Evolutionary conservation across 306 rosid genomes (phyloP).

Genomic region (Quercus engelmannii): DNA sequence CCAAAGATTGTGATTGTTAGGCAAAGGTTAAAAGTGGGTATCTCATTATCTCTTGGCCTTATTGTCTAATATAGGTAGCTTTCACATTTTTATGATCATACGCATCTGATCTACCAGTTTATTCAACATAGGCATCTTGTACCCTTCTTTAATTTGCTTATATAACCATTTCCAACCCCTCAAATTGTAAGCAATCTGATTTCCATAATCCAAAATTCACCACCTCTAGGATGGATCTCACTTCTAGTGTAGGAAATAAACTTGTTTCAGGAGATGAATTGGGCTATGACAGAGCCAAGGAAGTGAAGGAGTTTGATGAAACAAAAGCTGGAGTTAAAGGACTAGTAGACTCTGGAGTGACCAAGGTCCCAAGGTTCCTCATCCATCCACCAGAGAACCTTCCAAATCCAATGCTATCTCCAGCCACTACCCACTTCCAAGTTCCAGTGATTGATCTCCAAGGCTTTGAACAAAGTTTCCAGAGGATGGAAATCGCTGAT

Average conservation of each 20-base stretch:
- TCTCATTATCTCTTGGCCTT: constrained; percentile 35
- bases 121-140: constrained; percentile 32
- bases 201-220: not conserved
- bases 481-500: constrained; percentile 31
- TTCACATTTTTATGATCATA: constrained; percentile 7
- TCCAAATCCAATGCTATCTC: not conserved
- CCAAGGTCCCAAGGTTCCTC: constrained; percentile 58
- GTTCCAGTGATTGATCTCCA: constrained; percentile 63
- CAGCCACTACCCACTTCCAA: constrained; percentile 9
- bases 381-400: constrained; percentile 44
- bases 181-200: constrained; percentile 11
- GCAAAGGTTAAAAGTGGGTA: constrained; percentile 29
- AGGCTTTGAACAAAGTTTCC: constrained; percentile 20
- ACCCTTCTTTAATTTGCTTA: constrained; percentile 13
- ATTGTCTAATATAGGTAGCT: constrained; percentile 13
- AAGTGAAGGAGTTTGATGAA: constrained; percentile 68
- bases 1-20: not conserved
- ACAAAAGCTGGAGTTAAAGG: constrained; percentile 77
- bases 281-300: constrained; percentile 51
- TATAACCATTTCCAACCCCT: constrained; percentile 23
- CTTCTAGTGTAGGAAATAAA: not conserved
- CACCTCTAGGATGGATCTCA: constrained; percentile 25
- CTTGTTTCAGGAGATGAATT: not conserved
- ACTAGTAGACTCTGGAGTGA: constrained; percentile 54
- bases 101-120: constrained; percentile 20